phyloP scores from a whole-genome alignment of 176 grass and related monocot genomes.

The Secale cereale region DNA sequence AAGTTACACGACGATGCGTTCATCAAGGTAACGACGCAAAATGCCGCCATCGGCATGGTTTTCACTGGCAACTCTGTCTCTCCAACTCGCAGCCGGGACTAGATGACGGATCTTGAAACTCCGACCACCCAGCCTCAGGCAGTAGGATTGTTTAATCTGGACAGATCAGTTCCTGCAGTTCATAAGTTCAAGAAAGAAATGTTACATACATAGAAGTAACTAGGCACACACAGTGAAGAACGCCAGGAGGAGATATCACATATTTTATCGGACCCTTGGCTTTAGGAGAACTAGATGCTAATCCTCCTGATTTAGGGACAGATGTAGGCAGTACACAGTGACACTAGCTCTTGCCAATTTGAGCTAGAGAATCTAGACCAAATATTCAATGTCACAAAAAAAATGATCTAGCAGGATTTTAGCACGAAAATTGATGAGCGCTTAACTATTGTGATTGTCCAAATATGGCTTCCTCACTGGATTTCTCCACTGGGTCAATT shows the following conservation, averaged over 20 bases:
- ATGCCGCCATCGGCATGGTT: no score
- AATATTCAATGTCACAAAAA: background rate
- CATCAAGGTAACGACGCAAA: no score
- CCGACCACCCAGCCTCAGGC: no score
- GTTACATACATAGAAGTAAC: background rate
- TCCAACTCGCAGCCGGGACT: no score
- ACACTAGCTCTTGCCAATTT: background rate
- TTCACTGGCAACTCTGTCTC: no score
- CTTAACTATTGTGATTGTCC: background rate
- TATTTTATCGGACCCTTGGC: background rate
- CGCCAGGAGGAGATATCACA: conserved; percentile 12
- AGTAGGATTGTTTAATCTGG: conserved; percentile 1
- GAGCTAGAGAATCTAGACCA: conserved; percentile 10
- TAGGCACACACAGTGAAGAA: conserved; percentile 31
- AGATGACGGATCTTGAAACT: no score
- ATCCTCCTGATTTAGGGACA: conserved; percentile 8
- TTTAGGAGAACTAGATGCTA: background rate
- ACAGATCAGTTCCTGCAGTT: conserved; percentile 17
- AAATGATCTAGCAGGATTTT: background rate
- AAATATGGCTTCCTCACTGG: background rate
- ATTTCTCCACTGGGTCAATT: background rate
- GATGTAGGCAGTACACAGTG: background rate
- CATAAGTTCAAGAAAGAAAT: conserved; percentile 26
- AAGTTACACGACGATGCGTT: no score
- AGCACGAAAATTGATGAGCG: background rate